These are phyloP conservation scores for Stentor roeselii DNA, from an alignment of 73 alveolate genomes.

Conservation along the genomic window DNA sequence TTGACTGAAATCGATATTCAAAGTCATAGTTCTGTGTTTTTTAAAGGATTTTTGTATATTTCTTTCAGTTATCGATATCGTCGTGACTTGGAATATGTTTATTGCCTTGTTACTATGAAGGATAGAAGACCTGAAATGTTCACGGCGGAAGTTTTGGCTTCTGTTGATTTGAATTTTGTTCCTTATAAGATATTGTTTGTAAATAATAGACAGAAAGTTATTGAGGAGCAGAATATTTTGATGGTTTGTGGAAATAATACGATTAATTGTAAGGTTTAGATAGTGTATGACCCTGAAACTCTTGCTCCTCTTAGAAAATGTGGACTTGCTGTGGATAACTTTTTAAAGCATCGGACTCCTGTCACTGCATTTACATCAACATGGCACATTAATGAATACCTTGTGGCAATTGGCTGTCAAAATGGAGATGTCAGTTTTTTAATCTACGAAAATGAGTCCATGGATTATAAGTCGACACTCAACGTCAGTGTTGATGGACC, in stretches of 20 bases:
- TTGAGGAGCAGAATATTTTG: background rate
- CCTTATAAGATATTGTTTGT: slow-evolving; percentile 2
- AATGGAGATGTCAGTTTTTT: background rate
- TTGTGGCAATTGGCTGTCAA: slow-evolving; percentile 4
- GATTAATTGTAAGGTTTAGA: background rate
- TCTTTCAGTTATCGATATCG: background rate
- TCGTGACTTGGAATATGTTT: background rate
- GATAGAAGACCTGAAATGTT: background rate
- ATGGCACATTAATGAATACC: background rate
- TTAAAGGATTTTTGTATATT: background rate
- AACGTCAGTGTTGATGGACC: slow-evolving; percentile 2
- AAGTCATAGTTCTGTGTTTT: background rate
- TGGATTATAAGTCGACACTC: background rate
- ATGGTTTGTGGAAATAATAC: background rate
- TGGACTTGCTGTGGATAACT: background rate
- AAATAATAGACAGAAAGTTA: background rate
- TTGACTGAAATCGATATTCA: background rate
- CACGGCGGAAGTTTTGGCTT: background rate
- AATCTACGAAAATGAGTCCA: background rate
- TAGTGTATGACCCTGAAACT: slow-evolving; percentile 11
- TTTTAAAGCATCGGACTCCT: background rate
- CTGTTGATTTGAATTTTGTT: background rate
- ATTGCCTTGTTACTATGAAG: background rate
- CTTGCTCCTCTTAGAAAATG: background rate
- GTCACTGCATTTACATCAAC: background rate